Base-by-base conservation (phyloP, 2,329 filamentous ascomycete genomes). In the Pseudocercospora macadamiae region DNA sequence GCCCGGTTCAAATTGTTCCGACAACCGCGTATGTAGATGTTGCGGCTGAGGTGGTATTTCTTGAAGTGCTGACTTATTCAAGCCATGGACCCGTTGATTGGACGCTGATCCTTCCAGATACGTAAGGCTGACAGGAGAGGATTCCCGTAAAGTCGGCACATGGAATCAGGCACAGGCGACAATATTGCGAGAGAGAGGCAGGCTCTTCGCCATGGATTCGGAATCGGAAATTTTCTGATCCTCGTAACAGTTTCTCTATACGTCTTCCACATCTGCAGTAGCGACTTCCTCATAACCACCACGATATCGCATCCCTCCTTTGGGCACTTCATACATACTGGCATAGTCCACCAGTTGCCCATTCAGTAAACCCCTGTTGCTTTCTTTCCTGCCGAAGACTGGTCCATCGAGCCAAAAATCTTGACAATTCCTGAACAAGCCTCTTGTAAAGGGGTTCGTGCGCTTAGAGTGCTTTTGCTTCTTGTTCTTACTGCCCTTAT, bases 401-500 rank as follows among this genome's bases (percentile, higher is more conserved):
- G 90, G 88, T 1, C 90, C 86, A 72, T 97, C 95, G 69, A 90
- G 93, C 91, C 93, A 97, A 74, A 99, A 99, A 75, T 99, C 96
- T 65, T 86, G 89, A 76, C 95, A 99, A 72, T 99, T 99, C 59
- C 87, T 84, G n/a, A 96, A 68, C 36, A 91, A 82, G 6, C 95
- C 95, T 28, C 87, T 83, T 58, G 87, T 93, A 74, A 93, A 99
- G 0, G 93, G 93, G 73, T 97, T 99, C 65, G 82, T 83, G 56
- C 81, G 80, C 63, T 63, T 64, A 4, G 49, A 8, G 18, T 54
- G 63, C 42, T 63, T 55, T 12, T 59, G 55, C 67, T 75, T 63
- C 65, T 76, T 64, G 66, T 76, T 79, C 81, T 76, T 76, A 54
- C 65, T 80, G 79, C 72, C 81, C 78, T 73, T 79, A 75, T 88